Conservation (phyloP, 2,329 filamentous ascomycete genomes). For the Tolypocladium album region DNA sequence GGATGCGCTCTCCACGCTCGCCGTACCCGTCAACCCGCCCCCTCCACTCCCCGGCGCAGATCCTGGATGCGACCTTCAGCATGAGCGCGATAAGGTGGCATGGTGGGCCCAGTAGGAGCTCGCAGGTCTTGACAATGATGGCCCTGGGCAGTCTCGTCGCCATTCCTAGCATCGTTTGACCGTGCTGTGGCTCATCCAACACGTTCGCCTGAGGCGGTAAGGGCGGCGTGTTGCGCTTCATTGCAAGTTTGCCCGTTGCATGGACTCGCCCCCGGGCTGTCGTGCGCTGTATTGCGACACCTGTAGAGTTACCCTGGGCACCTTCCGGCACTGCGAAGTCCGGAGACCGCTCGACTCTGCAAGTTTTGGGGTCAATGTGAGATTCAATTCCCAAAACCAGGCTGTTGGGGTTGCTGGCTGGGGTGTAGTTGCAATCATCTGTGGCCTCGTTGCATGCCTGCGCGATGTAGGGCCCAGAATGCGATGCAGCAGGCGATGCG, state of each 20-base stretch:
- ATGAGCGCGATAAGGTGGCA: conserved; percentile 68
- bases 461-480: background rate
- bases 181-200: background rate
- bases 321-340: conserved; percentile 1
- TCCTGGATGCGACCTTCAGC: conserved; percentile 68
- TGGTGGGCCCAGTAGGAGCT: conserved; percentile 71
- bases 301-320: background rate
- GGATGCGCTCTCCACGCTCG: conserved; percentile 41
- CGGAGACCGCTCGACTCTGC: background rate
- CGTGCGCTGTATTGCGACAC: background rate
- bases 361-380: background rate
- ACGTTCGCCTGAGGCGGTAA: background rate
- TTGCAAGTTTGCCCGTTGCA: background rate
- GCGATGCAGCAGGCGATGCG: conserved; percentile 22
- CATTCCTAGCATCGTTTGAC: background rate
- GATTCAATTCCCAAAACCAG: background rate
- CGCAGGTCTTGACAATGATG: conserved; percentile 66
- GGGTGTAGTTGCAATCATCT: background rate
- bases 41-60: conserved; percentile 54
- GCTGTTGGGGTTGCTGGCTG: background rate
- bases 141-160: conserved; percentile 26
- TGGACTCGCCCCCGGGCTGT: background rate
- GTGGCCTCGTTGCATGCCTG: background rate
- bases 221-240: background rate
- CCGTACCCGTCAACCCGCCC: conserved; percentile 45